phyloP scores from a whole-genome alignment of 768 basidiomycete genomes.

The Kwoniella botswanensis region DNA sequence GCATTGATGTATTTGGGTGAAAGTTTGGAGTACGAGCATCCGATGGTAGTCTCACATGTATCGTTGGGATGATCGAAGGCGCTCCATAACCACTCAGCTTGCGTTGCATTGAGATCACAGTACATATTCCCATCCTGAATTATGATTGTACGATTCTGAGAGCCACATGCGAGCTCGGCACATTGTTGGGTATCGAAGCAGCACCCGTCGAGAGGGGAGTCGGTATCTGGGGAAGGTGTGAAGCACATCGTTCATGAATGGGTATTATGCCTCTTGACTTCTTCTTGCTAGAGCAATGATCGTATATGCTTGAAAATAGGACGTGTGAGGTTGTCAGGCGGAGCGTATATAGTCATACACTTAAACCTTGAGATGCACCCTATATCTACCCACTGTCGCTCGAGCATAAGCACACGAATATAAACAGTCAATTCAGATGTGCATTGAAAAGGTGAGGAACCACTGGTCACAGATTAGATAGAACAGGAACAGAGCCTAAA shows the following conservation, averaged over 20 bases:
- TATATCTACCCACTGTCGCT: no score
- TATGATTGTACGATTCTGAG: constrained; percentile 4
- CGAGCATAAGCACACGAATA: no score
- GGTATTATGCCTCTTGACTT: no score
- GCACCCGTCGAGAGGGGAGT: constrained; percentile 4
- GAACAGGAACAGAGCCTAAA: no score
- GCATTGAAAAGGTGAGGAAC: no score
- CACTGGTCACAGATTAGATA: no score
- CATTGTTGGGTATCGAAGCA: constrained; percentile 6
- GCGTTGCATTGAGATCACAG: constrained; percentile 5
- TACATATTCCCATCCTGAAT: neutral
- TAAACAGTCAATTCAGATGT: no score
- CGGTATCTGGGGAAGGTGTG: neutral
- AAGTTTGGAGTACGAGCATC: neutral
- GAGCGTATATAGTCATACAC: no score
- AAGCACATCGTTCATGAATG: neutral
- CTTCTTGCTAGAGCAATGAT: no score
- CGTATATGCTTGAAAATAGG: neutral
- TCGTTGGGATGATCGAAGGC: neutral
- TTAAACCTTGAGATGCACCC: no score
- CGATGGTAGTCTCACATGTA: neutral
- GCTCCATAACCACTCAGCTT: neutral
- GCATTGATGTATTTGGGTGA: neutral
- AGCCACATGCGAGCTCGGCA: neutral
- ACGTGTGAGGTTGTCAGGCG: neutral